phyloP scores from a whole-genome alignment of 192 early-diverging fungal species.

The Lobosporangium transversale region DNA sequence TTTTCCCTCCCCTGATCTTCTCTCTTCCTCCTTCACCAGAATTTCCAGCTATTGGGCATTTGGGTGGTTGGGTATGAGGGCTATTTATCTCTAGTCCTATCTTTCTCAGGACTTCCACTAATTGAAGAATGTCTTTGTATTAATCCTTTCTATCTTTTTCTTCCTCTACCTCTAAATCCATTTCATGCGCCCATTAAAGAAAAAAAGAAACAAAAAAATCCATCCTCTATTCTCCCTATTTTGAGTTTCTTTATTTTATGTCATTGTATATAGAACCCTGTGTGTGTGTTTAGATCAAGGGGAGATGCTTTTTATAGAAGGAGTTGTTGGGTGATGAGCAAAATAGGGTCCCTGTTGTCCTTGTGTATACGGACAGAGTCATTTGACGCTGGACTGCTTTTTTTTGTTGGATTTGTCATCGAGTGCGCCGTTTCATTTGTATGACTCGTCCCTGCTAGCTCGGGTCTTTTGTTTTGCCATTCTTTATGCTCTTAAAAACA shows the following conservation, averaged over 20 bases:
- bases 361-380: neutral
- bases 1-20: too few species aligned
- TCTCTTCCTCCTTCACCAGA: neutral
- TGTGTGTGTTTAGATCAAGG: neutral
- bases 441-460: too few species aligned
- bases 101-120: too few species aligned
- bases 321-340: too few species aligned
- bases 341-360: too few species aligned
- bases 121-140: slow-evolving; percentile 20
- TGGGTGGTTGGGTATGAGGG: too few species aligned
- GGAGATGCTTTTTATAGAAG: too few species aligned
- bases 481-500: neutral
- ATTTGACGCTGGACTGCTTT: too few species aligned
- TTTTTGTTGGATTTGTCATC: slow-evolving; percentile 20
- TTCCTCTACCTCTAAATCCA: slow-evolving; percentile 8
- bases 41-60: too few species aligned
- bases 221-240: too few species aligned
- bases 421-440: neutral
- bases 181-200: neutral
- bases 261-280: neutral
- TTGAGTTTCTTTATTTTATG: neutral
- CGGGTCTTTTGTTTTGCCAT: slow-evolving; percentile 11
- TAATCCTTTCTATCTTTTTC: slow-evolving; percentile 9
- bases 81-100: too few species aligned
- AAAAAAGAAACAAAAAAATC: neutral